Base-by-base conservation (phyloP, 805 yeast species). In the Diddensiella transvaalensis region DNA sequence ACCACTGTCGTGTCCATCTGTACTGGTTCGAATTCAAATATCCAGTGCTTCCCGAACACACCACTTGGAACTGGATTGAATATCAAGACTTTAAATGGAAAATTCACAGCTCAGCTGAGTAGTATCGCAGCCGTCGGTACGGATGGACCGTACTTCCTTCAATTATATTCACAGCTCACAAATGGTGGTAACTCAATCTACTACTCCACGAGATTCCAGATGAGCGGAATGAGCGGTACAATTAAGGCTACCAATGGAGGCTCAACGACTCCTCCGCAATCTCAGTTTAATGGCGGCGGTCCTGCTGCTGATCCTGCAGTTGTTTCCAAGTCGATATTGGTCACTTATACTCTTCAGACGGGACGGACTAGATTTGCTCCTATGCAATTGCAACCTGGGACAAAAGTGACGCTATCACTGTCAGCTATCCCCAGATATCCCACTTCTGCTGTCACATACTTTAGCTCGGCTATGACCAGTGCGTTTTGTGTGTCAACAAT, bases 351-450 rank as follows among this genome's bases (percentile, higher is more conserved):
- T 2, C 54, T 58, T 58, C 98, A 91, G 69, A 83, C 93, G 0
- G 96, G 96, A 24, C 66, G 57, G 18, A 79, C 86, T 6, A 77
- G 90, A 58, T 87, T 69, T 65, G 97, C 98, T 1, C 96, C 97
- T 46, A 87, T 89, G 96, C 97, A 90, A 69, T 64, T 73, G 50
- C 96, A 88, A 67, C 97, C 99, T 3, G 86, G 83, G 2, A 60
- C 85, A 1, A 69, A 68, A 6, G 78, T 88, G 22, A 85, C 96
- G 0, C 78, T 72, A 33, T 49, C 57, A 13, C 42, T 59, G 49
- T 74, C 83, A 6, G 67, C 82, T 2, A 63, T 83, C 8, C 75
- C 82, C 56, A 72, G 79, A 55, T 82, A 67, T 63, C 80, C 91
- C 15, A 78, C 95, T 0, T 78, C 87, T 47, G 72, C 85, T 0